These are phyloP conservation scores for Alternaria sp. DNA, from an alignment of 2,329 filamentous ascomycete species.

Conservation along the genomic window DNA sequence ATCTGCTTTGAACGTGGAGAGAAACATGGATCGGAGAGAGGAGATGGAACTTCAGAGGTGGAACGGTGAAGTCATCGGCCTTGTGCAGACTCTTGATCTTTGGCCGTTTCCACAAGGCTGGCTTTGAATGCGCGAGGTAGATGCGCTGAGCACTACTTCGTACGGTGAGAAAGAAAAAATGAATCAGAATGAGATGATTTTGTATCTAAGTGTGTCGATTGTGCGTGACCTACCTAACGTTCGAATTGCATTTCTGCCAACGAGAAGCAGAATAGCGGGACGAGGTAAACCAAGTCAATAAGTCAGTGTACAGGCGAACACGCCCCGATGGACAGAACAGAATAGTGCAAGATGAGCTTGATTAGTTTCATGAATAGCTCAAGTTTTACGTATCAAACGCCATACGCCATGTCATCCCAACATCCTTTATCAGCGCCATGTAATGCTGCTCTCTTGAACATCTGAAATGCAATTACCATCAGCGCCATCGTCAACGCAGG, in stretches of 20 bases:
- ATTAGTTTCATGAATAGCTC: not conserved
- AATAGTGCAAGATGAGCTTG: not conserved
- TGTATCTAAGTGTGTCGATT: too few relatives aligned
- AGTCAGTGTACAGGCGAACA: not conserved
- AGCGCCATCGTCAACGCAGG: not conserved
- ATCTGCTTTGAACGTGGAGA: too few relatives aligned
- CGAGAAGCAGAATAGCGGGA: too few relatives aligned
- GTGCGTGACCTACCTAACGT: not conserved
- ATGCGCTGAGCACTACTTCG: not conserved
- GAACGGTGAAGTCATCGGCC: too few relatives aligned
- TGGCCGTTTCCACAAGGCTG: too few relatives aligned
- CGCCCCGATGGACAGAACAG: not conserved
- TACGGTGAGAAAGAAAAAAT: not conserved
- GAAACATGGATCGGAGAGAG: too few relatives aligned
- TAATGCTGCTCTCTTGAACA: constrained; percentile 27
- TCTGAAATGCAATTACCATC: not conserved
- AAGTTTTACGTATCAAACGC: constrained; percentile 30
- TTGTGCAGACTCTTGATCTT: too few relatives aligned
- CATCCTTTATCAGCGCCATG: constrained; percentile 34
- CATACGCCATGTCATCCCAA: constrained; percentile 24
- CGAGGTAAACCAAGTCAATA: not conserved
- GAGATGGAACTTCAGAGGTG: too few relatives aligned
- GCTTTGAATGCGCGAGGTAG: not conserved
- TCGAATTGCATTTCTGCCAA: too few relatives aligned
- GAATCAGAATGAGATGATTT: not conserved